Conservation (phyloP, 306 rosid genomes). For the Bauhinia variegata region DNA sequence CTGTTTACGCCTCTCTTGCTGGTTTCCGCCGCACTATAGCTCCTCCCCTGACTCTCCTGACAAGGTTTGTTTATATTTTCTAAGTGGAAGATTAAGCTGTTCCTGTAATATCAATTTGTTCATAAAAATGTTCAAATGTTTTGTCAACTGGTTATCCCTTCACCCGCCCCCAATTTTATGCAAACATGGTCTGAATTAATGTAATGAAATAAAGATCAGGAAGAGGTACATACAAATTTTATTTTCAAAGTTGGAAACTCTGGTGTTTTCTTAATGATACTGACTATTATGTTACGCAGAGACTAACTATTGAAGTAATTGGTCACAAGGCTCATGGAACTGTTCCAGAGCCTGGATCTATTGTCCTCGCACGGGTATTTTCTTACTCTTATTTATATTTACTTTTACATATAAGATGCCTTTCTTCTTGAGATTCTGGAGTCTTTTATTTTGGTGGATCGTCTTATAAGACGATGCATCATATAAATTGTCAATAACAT, state of each 20-base stretch:
- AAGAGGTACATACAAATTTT: neutral
- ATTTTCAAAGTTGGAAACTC: neutral
- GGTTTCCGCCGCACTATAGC: conserved; percentile 65
- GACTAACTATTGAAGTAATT: conserved; percentile 75
- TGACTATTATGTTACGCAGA: conserved; percentile 44
- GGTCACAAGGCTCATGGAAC: conserved; percentile 91
- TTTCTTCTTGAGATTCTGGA: neutral
- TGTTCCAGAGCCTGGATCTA: conserved; percentile 81
- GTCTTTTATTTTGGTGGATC: neutral
- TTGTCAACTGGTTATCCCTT: too few relatives aligned
- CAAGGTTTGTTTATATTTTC: conserved; percentile 46
- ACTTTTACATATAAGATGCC: neutral
- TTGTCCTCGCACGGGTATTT: conserved; percentile 74
- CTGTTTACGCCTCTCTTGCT: conserved; percentile 81
- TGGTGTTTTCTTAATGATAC: neutral
- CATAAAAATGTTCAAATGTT: too few relatives aligned
- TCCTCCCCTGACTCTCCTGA: conserved; percentile 68
- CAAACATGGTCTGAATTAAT: neutral
- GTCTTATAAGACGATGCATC: neutral
- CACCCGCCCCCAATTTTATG: neutral
- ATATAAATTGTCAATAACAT: neutral
- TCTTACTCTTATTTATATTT: neutral
- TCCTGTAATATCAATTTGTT: too few relatives aligned
- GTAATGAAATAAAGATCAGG: neutral
- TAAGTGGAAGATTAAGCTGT: too few relatives aligned